These are phyloP conservation scores for Arachis stenosperma DNA, from an alignment of 306 rosid genomes.

Conservation along the genomic window DNA sequence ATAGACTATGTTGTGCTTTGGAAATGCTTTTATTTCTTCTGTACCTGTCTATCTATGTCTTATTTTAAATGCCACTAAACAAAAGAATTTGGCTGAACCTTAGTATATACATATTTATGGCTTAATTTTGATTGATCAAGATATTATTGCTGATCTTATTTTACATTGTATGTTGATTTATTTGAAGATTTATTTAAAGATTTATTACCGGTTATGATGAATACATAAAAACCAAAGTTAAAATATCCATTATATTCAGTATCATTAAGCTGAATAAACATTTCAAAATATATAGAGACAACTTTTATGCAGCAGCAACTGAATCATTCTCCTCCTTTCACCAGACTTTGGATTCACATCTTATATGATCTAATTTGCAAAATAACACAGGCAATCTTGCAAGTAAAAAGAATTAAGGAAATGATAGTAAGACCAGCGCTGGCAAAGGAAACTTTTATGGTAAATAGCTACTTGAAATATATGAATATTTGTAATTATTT, in stretches of 20 bases:
- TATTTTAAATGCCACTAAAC: background rate
- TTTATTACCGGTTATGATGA: background rate
- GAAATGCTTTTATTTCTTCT: background rate
- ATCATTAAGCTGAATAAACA: background rate
- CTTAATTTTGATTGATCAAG: no score
- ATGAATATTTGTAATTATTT: no score
- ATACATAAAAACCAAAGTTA: background rate
- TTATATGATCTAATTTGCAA: no score
- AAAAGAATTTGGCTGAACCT: background rate
- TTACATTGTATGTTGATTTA: no score
- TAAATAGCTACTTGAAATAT: no score
- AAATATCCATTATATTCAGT: background rate
- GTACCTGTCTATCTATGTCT: background rate
- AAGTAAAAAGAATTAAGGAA: background rate
- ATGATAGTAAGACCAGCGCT: no score
- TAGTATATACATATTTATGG: background rate
- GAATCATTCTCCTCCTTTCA: background rate
- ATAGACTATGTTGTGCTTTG: slow-evolving; percentile 8
- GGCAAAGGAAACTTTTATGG: no score
- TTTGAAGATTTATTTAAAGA: no score
- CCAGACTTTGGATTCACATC: background rate
- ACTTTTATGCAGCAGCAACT: background rate
- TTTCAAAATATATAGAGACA: background rate
- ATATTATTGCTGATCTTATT: no score
- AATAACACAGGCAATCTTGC: background rate